A percentile compares a stretch with the other conserved stretches of the same genome.
Conservation (phyloP, 2,329 filamentous ascomycete genomes). For the Helicocarpus griseus region DNA sequence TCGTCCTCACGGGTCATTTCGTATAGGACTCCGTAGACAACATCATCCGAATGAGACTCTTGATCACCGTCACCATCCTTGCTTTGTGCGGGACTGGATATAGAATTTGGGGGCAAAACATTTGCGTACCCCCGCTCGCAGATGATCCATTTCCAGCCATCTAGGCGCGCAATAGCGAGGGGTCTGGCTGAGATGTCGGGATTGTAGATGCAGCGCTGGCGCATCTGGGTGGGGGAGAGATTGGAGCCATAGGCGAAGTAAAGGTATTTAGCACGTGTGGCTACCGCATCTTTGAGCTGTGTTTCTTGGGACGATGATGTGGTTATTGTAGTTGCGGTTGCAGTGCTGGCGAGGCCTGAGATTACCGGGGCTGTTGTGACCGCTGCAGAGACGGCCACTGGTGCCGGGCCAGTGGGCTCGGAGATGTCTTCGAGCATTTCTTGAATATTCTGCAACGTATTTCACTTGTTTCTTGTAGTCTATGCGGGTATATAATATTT, state of each 20-base stretch:
- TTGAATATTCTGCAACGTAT: not conserved
- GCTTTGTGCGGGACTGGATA: no score
- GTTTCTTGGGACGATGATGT: not conserved
- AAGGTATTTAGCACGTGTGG: constrained; percentile 13
- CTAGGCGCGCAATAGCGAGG: constrained; percentile 29
- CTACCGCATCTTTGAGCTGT: not conserved
- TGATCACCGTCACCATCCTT: constrained; percentile 12
- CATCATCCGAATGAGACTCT: constrained; percentile 14
- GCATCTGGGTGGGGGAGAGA: constrained; percentile 34
- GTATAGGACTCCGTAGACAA: constrained; percentile 33
- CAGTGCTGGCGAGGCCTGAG: not conserved
- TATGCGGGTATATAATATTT: no score
- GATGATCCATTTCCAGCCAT: constrained; percentile 33
- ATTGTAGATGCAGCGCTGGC: constrained; percentile 24
- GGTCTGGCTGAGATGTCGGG: constrained; percentile 26
- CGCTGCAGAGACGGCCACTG: no score
- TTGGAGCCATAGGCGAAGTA: constrained; percentile 39
- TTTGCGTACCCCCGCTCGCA: constrained; percentile 34
- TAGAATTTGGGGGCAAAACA: constrained; percentile 20
- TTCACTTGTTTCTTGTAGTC: not conserved
- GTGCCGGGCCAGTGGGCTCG: not conserved
- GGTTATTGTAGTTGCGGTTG: not conserved
- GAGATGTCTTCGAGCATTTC: not conserved
- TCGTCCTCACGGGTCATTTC: constrained; percentile 30
- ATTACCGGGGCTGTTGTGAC: not conserved